These are phyloP conservation scores for Acer campestre DNA, from an alignment of 345 rosid genomes.

Conservation along the genomic window DNA sequence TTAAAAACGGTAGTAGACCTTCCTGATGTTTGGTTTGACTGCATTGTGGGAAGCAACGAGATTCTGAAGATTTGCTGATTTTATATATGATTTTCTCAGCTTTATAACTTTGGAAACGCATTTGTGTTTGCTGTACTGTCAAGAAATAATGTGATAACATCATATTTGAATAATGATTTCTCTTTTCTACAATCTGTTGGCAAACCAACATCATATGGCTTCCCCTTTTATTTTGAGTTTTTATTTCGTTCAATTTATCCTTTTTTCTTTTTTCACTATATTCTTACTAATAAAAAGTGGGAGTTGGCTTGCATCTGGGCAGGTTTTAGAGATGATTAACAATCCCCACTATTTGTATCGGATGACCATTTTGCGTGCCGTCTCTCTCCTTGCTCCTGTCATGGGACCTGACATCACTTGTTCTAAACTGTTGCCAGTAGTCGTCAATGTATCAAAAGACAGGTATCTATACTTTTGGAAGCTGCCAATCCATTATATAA, in stretches of 20 bases:
- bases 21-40: neutral
- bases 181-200: neutral
- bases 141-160: neutral
- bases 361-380: constrained; percentile 76
- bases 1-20: neutral
- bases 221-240: neutral
- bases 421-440: constrained; percentile 74
- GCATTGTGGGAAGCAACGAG: neutral
- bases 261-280: neutral
- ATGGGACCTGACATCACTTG: constrained; percentile 89
- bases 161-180: neutral
- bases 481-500: neutral
- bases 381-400: constrained; percentile 88
- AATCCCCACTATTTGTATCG: constrained; percentile 86
- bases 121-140: neutral
- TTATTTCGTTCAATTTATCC: neutral
- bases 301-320: constrained; percentile 18
- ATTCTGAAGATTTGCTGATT: neutral
- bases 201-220: neutral
- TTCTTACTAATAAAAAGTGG: neutral
- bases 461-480: constrained; percentile 45
- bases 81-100: neutral
- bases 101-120: neutral
- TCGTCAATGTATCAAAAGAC: constrained; percentile 78
- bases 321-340: constrained; percentile 83